Evolutionary conservation across 2,329 filamentous ascomycete species (phyloP), one percentile per base, ranked within the genome.

Genomic region (Exophiala phaeomuriformis): DNA sequence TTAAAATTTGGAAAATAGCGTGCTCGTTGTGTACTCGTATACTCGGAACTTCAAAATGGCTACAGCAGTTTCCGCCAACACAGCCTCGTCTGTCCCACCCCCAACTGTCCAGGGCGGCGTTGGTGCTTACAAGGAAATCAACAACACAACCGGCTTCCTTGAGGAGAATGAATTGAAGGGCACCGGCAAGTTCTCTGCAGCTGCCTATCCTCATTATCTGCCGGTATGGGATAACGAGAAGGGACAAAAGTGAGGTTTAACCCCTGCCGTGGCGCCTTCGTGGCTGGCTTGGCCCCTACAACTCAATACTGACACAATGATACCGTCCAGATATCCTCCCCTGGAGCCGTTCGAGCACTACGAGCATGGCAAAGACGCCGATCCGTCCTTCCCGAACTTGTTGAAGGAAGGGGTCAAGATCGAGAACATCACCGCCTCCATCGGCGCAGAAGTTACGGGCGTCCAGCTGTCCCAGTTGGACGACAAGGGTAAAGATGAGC

Each of bases 321-420:
- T 12, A 5, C 3, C 10, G 3, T 35, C 12, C 54, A 77, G 71
- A 59, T 86, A 83, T 63, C 76, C 80, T 52, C 83, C 86, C 4
- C 75, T 88, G 5, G 72, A 83, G 57, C 80, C 78, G 0, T 90
- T 89, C 63, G 77, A 85, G 65, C 85, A 89, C 66, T 79, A 81
- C 58, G 86, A 91, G 52, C 86, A 86, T 63, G 87, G 86, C 62
- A 83, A 84, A 63, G 83, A 89, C 62, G 86, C 87, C 44, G 84
- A 90, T 65, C 73, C 79, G 1, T 71, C 74, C 1, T 89, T 85
- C 64, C 78, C 81, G 0, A 85, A 90, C 59, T 79, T 91, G 1
- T 73, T 91, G 1, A 67, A 72, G 36, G 62, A 67, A 41, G 68
- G 60, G 37, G 65, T 61, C 30, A 61, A 58, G 9, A 59, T 67